Evolutionary conservation across 2,329 filamentous ascomycete genomes (phyloP), one percentile per base, ranked within the genome.

Genomic region (Sordariomycetes sp.): DNA sequence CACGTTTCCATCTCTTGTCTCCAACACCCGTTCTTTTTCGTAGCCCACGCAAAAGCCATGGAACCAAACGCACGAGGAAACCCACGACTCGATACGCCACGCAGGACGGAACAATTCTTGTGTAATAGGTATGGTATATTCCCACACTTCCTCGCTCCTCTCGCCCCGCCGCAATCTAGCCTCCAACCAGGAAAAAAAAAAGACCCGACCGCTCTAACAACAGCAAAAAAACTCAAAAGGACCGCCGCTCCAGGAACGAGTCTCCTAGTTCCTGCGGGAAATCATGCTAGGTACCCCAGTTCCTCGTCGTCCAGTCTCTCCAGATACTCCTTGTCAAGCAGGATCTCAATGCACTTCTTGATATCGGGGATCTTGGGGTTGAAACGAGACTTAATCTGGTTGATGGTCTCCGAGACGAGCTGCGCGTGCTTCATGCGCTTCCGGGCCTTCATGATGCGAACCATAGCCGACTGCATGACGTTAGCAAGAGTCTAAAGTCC

Each of bases 341-440:
- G 80, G 63, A 96, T 96, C 74, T 99, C 94, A 70, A 99, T 97
- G 73, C 94, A 97, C 78, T 97, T 99, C 79, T 99, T 99, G 82
- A 99, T 99, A 66, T 99, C 94, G 18, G 84, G 80, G 34, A 99
- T 82, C 75, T 96, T 96, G 48, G 94, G 94, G 59, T 91, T 86
- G 73, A 99, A 99, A 48, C 94, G 89, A 50, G 85, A 86, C 70
- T 89, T 90, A 71, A 99, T 97, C 73, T 97, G 94, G 68, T 87
- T 88, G 71, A 99, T 97, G 25, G 92, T 95, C 75, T 99, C 94
- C 68, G 90, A 87, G 58, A 99, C 91, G 14, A 99, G 86, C 69
- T 94, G 88, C 61, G 87, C 86, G 75, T 99, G 93, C 83, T 97
- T 97, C 90, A 97, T 95, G 76, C 88, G 90, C 85, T 99, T 97